Evolutionary conservation across 1,139 yeast genomes (phyloP).

Genomic region (Hansenula sp.): DNA sequence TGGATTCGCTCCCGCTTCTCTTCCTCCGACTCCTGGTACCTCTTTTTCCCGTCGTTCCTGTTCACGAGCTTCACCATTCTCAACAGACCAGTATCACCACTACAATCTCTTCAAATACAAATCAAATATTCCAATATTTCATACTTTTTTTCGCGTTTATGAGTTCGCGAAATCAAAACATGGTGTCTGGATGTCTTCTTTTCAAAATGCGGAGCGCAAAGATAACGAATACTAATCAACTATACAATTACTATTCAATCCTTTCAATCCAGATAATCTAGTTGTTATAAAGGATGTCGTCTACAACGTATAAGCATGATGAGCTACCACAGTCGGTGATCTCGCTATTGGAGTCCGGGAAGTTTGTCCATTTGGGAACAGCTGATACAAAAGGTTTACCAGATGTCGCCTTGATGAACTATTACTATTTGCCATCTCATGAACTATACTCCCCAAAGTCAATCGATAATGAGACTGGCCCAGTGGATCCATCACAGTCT

Average conservation of each 20-base stretch:
- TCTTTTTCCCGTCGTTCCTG: neutral
- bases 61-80: neutral
- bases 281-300: constrained; percentile 6
- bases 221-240: no score
- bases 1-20: neutral
- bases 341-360: constrained; percentile 49
- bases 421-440: constrained; percentile 51
- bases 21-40: constrained; percentile 10
- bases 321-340: constrained; percentile 55
- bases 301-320: constrained; percentile 19
- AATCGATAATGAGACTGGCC: constrained; percentile 22
- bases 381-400: constrained; percentile 59
- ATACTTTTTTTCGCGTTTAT: neutral
- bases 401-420: constrained; percentile 87
- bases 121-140: no score
- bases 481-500: constrained; percentile 22
- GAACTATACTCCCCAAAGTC: constrained; percentile 31
- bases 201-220: neutral
- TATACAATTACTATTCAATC: no score
- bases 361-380: constrained; percentile 81
- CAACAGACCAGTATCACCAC: neutral
- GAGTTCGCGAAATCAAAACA: neutral
- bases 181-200: neutral
- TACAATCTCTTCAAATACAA: no score
- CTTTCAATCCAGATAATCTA: neutral